A percentile compares a stretch with the other conserved stretches of the same genome.
Evolutionary conservation across 129 eudicot genomes (phyloP).

Genomic region (Smallanthus sonchifolius): DNA sequence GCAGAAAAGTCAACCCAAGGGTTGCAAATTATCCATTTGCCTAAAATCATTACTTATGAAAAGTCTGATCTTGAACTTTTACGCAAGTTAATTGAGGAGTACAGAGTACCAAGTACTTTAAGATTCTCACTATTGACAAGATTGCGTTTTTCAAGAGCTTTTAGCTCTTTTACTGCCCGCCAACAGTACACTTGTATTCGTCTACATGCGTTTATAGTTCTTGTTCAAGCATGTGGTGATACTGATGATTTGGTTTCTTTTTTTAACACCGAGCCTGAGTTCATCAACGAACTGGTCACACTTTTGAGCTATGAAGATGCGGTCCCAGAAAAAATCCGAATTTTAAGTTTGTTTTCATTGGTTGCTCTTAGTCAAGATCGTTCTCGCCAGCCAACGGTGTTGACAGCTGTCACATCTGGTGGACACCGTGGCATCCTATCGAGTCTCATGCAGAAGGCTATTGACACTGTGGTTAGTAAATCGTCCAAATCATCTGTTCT

Average conservation of each 20-base stretch:
- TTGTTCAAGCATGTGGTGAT: constrained; percentile 84
- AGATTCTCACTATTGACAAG: constrained; percentile 89
- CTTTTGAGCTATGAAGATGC: constrained; percentile 89
- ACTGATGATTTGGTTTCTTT: constrained; percentile 75
- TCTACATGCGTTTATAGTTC: constrained; percentile 80
- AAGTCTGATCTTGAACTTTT: constrained; percentile 85
- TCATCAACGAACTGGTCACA: constrained; percentile 83
- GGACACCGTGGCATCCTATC: constrained; percentile 98
- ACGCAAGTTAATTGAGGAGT: constrained; percentile 58
- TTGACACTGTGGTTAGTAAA: constrained; percentile 63
- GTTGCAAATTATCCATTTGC: constrained; percentile 72
- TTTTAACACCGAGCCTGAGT: constrained; percentile 93
- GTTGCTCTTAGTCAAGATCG: constrained; percentile 97
- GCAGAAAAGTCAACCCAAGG: constrained; percentile 55
- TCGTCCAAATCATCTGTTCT: constrained; percentile 80
- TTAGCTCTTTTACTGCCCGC: constrained; percentile 59
- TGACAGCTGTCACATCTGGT: constrained; percentile 96
- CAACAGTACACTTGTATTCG: constrained; percentile 92
- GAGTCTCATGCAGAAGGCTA: constrained; percentile 98
- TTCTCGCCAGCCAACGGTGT: constrained; percentile 82
- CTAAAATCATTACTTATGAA: constrained; percentile 41
- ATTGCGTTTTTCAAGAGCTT: constrained; percentile 89
- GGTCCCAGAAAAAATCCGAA: constrained; percentile 80
- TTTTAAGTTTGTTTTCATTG: constrained; percentile 64
- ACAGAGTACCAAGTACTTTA: constrained; percentile 64